phyloP scores from a whole-genome alignment of 257 asterid genomes.

The Fraxinus americana region DNA sequence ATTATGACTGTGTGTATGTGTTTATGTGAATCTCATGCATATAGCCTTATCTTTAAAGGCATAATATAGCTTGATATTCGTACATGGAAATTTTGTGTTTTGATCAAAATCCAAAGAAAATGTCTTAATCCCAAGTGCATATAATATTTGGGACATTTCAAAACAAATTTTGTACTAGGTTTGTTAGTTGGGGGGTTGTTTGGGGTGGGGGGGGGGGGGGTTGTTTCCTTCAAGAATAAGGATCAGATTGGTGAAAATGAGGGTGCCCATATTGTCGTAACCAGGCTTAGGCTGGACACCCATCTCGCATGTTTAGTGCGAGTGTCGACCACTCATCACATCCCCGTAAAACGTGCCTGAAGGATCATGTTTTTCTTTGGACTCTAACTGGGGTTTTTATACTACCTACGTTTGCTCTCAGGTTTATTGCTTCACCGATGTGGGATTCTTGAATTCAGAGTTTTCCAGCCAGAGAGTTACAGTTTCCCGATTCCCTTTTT shows the following conservation, averaged over 20 bases:
- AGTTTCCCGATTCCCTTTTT: too few relatives aligned
- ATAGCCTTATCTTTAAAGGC: constrained; percentile 18
- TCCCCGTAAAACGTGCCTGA: constrained; percentile 63
- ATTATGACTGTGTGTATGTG: constrained; percentile 7
- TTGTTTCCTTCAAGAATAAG: constrained; percentile 22
- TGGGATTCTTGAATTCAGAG: constrained; percentile 29
- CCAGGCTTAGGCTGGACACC: constrained; percentile 57
- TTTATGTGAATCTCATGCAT: constrained; percentile 36
- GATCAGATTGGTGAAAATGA: constrained; percentile 51
- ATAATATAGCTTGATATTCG: constrained; percentile 22
- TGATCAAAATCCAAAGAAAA: background rate
- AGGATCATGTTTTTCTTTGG: background rate
- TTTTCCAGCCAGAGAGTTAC: too few relatives aligned
- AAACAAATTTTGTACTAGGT: too few relatives aligned
- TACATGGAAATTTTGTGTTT: constrained; percentile 26
- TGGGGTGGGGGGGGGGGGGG: background rate
- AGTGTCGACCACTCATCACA: constrained; percentile 57
- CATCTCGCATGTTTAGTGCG: constrained; percentile 51
- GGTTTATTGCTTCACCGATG: constrained; percentile 13
- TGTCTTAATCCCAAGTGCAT: too few relatives aligned
- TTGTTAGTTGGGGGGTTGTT: background rate
- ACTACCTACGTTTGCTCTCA: background rate
- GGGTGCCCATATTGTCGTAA: constrained; percentile 58
- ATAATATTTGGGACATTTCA: too few relatives aligned
- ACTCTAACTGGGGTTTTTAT: background rate